Evolutionary conservation across 768 basidiomycete genomes (phyloP).

Genomic region (Holtermanniella nyarrowii): DNA sequence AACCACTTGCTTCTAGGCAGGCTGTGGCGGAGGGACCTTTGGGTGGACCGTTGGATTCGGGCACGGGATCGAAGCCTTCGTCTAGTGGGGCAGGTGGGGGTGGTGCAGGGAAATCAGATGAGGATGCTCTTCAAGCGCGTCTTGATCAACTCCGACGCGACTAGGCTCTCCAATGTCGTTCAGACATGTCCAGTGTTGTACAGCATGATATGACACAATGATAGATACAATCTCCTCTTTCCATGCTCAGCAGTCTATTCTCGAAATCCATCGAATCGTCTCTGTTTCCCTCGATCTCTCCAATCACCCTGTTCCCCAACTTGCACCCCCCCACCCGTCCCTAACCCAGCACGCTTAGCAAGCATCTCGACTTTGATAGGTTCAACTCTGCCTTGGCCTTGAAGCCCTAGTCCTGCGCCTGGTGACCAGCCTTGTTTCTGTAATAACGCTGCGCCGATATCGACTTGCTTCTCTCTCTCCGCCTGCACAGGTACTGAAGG

Average conservation of each 20-base stretch:
- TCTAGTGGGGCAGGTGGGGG: slow-evolving; percentile 41
- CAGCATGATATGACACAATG: too few species aligned
- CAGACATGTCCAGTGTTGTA: too few species aligned
- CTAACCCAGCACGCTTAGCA: slow-evolving; percentile 20
- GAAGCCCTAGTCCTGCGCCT: slow-evolving; percentile 23
- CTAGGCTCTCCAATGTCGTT: too few species aligned
- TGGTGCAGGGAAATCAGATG: slow-evolving; percentile 50
- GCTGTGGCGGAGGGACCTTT: slow-evolving; percentile 78
- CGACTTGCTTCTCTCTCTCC: slow-evolving; percentile 1
- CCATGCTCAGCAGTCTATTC: too few species aligned
- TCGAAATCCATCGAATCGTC: too few species aligned
- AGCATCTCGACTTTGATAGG: slow-evolving; percentile 19
- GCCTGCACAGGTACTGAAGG: background rate
- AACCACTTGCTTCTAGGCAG: slow-evolving; percentile 56
- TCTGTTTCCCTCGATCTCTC: too few species aligned
- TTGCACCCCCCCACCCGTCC: slow-evolving; percentile 14
- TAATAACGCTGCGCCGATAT: slow-evolving; percentile 12
- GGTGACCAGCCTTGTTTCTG: slow-evolving; percentile 27
- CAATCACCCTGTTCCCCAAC: too few species aligned
- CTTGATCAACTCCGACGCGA: slow-evolving; percentile 61
- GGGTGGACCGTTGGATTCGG: slow-evolving; percentile 42
- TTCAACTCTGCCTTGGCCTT: slow-evolving; percentile 15
- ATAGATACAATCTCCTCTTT: too few species aligned
- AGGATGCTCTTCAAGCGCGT: slow-evolving; percentile 87
- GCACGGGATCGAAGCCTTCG: slow-evolving; percentile 41